phyloP scores from a whole-genome alignment of 371 early-diverging fungal genomes.

The Mucor lusitanicus region DNA sequence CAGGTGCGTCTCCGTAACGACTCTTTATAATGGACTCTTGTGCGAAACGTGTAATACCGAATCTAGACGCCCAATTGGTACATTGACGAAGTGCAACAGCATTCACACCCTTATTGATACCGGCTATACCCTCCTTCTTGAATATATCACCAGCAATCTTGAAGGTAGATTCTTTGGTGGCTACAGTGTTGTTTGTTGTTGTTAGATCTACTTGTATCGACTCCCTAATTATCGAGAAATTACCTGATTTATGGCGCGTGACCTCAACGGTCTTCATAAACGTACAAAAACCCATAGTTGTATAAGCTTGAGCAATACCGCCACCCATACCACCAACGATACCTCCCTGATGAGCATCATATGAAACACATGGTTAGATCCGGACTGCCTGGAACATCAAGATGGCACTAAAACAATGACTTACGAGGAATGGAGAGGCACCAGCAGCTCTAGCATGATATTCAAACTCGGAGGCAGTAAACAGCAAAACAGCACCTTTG shows the following conservation, averaged over 20 bases:
- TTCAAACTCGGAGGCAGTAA: conserved; percentile 93
- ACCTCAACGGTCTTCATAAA: conserved; percentile 99
- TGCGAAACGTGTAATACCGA: conserved; percentile 87
- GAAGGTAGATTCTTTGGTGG: conserved; percentile 72
- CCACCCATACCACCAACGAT: conserved; percentile 93
- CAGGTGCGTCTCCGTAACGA: conserved; percentile 50
- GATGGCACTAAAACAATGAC: conserved; percentile 7
- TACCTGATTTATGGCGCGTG: conserved; percentile 88
- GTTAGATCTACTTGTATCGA: neutral
- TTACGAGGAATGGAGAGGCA: conserved; percentile 61
- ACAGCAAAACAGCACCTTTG: conserved; percentile 94
- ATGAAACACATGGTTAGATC: neutral
- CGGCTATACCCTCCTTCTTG: conserved; percentile 88
- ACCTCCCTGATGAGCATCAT: conserved; percentile 60
- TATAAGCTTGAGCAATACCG: conserved; percentile 91
- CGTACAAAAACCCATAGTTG: conserved; percentile 98
- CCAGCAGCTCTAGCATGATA: conserved; percentile 62
- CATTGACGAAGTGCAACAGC: conserved; percentile 92
- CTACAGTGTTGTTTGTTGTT: conserved; percentile 18
- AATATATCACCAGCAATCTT: conserved; percentile 88
- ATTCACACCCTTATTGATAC: conserved; percentile 94
- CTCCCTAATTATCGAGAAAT: neutral
- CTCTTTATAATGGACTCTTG: conserved; percentile 71
- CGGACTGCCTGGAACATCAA: neutral
- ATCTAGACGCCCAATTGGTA: conserved; percentile 96